These are phyloP conservation scores for Chlorella sp. DNA, from an alignment of 139 green algal species.

Conservation along the genomic window DNA sequence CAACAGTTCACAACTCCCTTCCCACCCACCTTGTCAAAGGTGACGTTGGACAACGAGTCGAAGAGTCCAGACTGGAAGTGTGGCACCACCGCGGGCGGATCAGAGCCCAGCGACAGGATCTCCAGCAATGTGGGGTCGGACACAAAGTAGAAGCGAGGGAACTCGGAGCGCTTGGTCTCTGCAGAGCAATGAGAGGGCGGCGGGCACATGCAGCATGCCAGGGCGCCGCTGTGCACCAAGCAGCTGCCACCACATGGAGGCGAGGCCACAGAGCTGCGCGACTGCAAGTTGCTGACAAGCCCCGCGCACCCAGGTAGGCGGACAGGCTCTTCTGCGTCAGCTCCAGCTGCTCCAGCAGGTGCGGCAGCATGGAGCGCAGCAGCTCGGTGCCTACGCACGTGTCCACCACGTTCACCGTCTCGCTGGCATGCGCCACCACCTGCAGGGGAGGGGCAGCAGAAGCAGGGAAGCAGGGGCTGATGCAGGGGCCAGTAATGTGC, in stretches of 20 bases:
- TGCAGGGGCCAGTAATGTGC: no score
- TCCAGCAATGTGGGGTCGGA: slow-evolving; percentile 96
- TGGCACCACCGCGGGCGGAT: slow-evolving; percentile 89
- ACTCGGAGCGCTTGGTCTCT: slow-evolving; percentile 94
- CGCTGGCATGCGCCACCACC: slow-evolving; percentile 86
- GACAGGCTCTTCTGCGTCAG: slow-evolving; percentile 94
- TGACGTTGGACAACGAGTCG: slow-evolving; percentile 90
- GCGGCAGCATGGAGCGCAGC: slow-evolving; percentile 92
- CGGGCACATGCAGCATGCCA: not conserved
- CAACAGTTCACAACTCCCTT: no score
- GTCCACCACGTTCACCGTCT: slow-evolving; percentile 87
- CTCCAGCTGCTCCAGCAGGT: slow-evolving; percentile 96
- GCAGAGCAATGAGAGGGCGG: not conserved
- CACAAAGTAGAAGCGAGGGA: slow-evolving; percentile 98
- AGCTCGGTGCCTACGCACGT: slow-evolving; percentile 88
- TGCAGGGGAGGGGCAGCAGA: slow-evolving; percentile 18
- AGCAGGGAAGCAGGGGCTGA: no score
- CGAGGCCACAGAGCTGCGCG: no score
- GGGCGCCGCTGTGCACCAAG: no score
- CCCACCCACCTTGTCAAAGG: slow-evolving; percentile 81
- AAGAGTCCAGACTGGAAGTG: slow-evolving; percentile 98
- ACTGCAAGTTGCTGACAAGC: no score
- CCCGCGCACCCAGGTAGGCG: slow-evolving; percentile 82
- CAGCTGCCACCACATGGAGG: no score
- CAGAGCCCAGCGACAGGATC: slow-evolving; percentile 94